Base-by-base conservation (phyloP, 345 rosid species). In the Kernera saxatilis region DNA sequence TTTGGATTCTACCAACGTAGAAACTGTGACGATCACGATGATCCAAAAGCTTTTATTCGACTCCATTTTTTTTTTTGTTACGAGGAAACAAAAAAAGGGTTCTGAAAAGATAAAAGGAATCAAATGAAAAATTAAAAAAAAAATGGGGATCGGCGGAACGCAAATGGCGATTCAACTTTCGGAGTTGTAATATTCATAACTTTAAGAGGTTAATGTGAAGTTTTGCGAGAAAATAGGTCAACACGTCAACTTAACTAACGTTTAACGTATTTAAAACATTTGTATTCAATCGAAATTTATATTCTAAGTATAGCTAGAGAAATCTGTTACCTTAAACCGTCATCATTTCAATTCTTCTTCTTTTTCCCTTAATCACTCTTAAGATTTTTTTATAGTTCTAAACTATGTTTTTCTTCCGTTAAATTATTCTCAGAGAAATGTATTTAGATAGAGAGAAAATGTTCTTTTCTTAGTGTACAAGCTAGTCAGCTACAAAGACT, bases 1-100 rank as follows among this genome's bases (percentile, higher is more conserved):
- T 26, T 60, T 36, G 33, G 84, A 63, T 19, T 35, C 23, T 2
- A 77, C 22, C 59, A 62, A 60, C 21, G 56, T 67, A 29, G 69
- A 62, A 75, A 68, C 50, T 25, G 59, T 61, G 66, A 77, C 60
- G 80, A 71, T 64, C 41, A 71, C 5, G 41, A 71, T 57, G 23
- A 70, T 48, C 19, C 25, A 4, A 21, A 57, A 57, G 37, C 37
- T 56, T 21, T 17, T 56, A 48, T 40, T 23, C 3, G 26, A 15
- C 18, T 50, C 76, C 80, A 71, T 76, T 51, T 51, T 66, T 49
- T 2, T 25, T 41, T 62, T 44, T 11, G n/a, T 27, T 9, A 11
- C 13, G 52, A 56, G 26, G 17, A 29, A 52, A 71, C 33, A 33
- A 48, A 52, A 12, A 0, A 7, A 18, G 30, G 69, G 40, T 2